Evolutionary conservation across 2,329 filamentous ascomycete species (phyloP).

Genomic region (Madurella fahalii): DNA sequence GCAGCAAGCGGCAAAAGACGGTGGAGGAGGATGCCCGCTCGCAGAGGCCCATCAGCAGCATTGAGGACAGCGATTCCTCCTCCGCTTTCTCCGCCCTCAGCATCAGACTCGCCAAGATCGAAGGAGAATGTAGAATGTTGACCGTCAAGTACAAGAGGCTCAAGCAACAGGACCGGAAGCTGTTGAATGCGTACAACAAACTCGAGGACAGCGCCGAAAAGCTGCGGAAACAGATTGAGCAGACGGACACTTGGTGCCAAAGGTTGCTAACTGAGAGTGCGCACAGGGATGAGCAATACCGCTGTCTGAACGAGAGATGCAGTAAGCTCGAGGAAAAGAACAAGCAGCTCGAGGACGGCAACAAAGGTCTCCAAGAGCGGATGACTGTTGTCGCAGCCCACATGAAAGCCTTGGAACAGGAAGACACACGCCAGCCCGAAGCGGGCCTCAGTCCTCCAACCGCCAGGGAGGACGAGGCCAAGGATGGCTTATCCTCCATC

Average conservation of each 20-base stretch:
- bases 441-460: neutral
- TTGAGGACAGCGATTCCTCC: neutral
- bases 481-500: neutral
- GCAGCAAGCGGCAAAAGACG: constrained; percentile 5
- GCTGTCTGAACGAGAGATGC: neutral
- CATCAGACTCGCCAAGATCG: neutral
- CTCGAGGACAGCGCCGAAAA: neutral
- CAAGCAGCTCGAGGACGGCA: neutral
- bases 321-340: neutral
- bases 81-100: neutral
- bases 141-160: constrained; percentile 2
- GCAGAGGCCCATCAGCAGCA: neutral
- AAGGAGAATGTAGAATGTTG: neutral
- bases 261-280: neutral
- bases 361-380: neutral
- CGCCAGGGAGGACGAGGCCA: neutral
- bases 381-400: neutral
- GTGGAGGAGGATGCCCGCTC: neutral
- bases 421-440: neutral
- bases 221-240: constrained; percentile 1
- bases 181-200: neutral
- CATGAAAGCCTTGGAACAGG: constrained; percentile 1
- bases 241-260: neutral
- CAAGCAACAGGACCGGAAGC: neutral
- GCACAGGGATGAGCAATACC: neutral